phyloP scores from a whole-genome alignment of 2,329 filamentous ascomycete species.

The Dendryphion nanum region DNA sequence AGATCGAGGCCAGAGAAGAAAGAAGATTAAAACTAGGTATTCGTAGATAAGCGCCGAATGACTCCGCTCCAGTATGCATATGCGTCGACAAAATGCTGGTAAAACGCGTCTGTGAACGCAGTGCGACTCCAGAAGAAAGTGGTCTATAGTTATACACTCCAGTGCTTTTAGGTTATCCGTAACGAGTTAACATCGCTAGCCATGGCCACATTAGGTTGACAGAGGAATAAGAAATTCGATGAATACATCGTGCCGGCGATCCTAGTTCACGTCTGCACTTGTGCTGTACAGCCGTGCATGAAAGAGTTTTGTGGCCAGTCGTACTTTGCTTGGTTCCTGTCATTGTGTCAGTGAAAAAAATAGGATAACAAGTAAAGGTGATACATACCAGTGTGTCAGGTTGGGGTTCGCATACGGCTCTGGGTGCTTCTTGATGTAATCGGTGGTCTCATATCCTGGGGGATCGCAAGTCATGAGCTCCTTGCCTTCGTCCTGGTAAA shows the following conservation, averaged over 20 bases:
- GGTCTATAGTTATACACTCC: slow-evolving; percentile 25
- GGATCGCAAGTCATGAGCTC: slow-evolving; percentile 67
- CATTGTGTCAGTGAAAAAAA: slow-evolving; percentile 8
- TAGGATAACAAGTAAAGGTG: background rate
- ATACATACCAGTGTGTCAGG: slow-evolving; percentile 59
- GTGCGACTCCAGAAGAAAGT: slow-evolving; percentile 11
- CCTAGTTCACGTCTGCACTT: too few species aligned
- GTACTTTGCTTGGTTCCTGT: slow-evolving; percentile 51
- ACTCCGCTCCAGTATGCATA: slow-evolving; percentile 23
- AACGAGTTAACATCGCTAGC: slow-evolving; percentile 26
- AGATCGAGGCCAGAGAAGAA: background rate
- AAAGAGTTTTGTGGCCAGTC: slow-evolving; percentile 62
- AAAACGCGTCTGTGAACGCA: slow-evolving; percentile 6
- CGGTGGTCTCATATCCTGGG: slow-evolving; percentile 63
- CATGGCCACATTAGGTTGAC: slow-evolving; percentile 27
- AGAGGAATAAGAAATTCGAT: slow-evolving; percentile 10
- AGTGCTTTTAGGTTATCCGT: slow-evolving; percentile 22
- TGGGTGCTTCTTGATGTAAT: slow-evolving; percentile 63
- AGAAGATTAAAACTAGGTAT: slow-evolving; percentile 5
- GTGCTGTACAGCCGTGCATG: slow-evolving; percentile 54
- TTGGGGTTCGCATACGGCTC: slow-evolving; percentile 64
- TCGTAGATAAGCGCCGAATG: slow-evolving; percentile 18
- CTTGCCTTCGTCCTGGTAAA: slow-evolving; percentile 63
- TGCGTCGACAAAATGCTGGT: slow-evolving; percentile 18
- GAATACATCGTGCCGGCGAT: too few species aligned